Base-by-base conservation (phyloP, 106 monocot genomes). In the Apostasia ramifera region DNA sequence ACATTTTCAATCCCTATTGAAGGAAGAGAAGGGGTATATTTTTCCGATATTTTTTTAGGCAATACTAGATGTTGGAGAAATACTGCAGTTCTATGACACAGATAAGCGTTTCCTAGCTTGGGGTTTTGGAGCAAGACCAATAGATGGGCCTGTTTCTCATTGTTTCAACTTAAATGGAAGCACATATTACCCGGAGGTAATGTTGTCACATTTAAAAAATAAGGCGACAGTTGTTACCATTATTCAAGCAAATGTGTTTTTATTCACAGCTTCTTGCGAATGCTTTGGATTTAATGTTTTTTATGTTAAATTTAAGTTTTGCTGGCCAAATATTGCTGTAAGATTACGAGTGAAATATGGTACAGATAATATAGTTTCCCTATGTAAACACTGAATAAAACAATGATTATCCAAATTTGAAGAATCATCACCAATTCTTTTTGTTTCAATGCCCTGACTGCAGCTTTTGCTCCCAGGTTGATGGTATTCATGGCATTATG, bases 71-170 rank as follows among this genome's bases (percentile, higher is more conserved):
- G 84, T 95, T 54, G 95, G 91, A 59, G 95, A 89, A 47, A 84
- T 95, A 47, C 65, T 95, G 76, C 91, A 95, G 56, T 88, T 88
- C 64, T 95, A 95, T 77, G 95, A 91, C 64, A 44, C 80, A 40
- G 88, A 88, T 84, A 95, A 86, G 58, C 73, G 77, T 5, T 95
- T 95, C 69, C 84, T 86, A 60, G 85, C 95, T 37, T 95, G 95
- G 95, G 95, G 95, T 69, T 95, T 95, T 79, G 95, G 95, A 70
- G 95, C 91, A 66, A 91, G 95, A 68, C 95, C 95, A 48, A 95
- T 95, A 61, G 95, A 95, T 73, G 95, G 95, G 71, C 95, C 95
- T 44, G 91, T 91, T 45, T 91, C 95, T 68, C 95, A 95, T 67
- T 95, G 95, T 67, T 95, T 95, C 71, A 95, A 95, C 78, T 82